phyloP scores from a whole-genome alignment of 768 basidiomycete genomes.

The Atractiella rhizophila region DNA sequence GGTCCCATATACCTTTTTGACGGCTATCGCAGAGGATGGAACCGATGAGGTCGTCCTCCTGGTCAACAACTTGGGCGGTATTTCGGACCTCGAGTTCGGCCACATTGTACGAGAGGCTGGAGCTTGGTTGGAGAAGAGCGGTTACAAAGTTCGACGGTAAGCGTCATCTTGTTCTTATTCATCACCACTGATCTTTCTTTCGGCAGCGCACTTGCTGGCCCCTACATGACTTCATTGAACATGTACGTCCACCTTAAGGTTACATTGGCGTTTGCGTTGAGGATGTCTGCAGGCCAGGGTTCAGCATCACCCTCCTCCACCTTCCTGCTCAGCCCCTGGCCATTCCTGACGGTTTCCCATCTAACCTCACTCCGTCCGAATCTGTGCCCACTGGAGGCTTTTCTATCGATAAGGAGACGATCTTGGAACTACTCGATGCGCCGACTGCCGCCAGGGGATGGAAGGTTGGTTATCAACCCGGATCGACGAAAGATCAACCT shows the following conservation, averaged over 20 bases:
- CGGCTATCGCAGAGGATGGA: too few species aligned
- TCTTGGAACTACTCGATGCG: constrained; percentile 22
- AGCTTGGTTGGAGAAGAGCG: constrained; percentile 8
- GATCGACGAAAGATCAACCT: too few species aligned
- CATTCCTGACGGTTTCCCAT: too few species aligned
- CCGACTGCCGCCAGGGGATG: background rate
- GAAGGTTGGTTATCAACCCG: too few species aligned
- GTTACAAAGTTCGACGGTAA: constrained; percentile 14
- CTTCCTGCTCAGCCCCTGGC: constrained; percentile 18
- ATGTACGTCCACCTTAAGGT: too few species aligned
- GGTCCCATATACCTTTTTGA: too few species aligned
- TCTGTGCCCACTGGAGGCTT: too few species aligned
- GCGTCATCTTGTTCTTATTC: constrained; percentile 1
- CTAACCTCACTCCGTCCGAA: too few species aligned
- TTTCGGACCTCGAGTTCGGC: constrained; percentile 17
- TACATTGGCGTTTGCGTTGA: too few species aligned
- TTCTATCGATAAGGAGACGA: constrained; percentile 12
- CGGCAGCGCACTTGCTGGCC: background rate
- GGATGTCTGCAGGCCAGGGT: too few species aligned
- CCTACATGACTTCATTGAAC: constrained; percentile 21
- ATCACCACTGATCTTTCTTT: background rate
- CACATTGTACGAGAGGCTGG: constrained; percentile 15
- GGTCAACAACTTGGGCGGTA: constrained; percentile 23
- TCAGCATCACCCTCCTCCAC: constrained; percentile 23
- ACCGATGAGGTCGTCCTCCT: constrained; percentile 21